Percentiles rank a stretch among this genome's conserved stretches.
Conservation (phyloP, 2,329 filamentous ascomycete species). For the Nemania sp. region DNA sequence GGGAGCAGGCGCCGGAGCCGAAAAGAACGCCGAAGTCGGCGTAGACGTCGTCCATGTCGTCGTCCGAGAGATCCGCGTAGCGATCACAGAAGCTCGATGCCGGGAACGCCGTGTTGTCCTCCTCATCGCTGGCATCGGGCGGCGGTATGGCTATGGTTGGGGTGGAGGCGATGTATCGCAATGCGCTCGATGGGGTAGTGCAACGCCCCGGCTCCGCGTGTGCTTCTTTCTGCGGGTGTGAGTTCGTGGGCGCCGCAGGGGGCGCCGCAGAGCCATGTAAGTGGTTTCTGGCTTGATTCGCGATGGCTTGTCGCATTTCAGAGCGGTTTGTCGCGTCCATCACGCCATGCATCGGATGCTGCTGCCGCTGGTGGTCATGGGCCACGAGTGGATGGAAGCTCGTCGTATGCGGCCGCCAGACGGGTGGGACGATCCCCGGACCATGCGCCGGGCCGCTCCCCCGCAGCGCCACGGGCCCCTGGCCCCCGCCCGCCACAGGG, state of each 20-base stretch:
- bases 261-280: not conserved
- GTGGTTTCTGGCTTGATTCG: not conserved
- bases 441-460: not conserved
- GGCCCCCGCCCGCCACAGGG: not conserved
- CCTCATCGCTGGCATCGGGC: constrained; percentile 43
- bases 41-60: constrained; percentile 57
- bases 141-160: not conserved
- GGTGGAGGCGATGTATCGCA: not conserved
- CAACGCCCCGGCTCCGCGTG: not conserved
- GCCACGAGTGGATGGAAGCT: constrained; percentile 17
- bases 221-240: not conserved
- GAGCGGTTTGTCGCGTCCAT: not conserved
- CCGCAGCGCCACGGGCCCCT: not conserved
- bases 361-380: not conserved
- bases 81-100: constrained; percentile 51
- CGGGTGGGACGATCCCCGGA: constrained; percentile 21
- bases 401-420: constrained; percentile 39
- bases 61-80: constrained; percentile 47
- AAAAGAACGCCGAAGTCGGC: constrained; percentile 60
- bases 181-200: not conserved
- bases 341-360: not conserved
- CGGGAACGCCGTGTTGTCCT: constrained; percentile 54
- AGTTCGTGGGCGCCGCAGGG: not conserved
- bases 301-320: not conserved
- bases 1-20: constrained; percentile 37